Conservation (phyloP, 1,284 basidiomycete species). For the Pascua sp. region DNA sequence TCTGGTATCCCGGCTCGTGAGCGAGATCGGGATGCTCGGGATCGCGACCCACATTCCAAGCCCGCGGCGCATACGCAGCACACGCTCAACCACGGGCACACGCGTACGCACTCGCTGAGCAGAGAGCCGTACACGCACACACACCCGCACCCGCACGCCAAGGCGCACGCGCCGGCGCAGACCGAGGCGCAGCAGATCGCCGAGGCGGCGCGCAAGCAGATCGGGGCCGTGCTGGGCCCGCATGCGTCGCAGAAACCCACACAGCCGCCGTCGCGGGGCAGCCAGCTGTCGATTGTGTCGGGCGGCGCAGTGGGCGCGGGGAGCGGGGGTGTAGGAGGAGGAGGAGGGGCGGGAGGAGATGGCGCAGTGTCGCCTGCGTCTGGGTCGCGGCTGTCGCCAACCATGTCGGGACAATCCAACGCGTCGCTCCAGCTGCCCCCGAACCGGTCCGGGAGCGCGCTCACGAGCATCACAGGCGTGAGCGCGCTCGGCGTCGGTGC, state of each 20-base stretch:
- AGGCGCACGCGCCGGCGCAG: constrained; percentile 9
- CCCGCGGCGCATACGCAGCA: no score
- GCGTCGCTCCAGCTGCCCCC: constrained; percentile 17
- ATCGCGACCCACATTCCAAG: no score
- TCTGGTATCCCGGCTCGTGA: neutral
- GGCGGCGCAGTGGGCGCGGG: neutral
- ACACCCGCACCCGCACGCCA: no score
- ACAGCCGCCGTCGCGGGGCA: neutral
- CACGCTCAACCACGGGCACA: no score
- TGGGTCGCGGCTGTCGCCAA: neutral
- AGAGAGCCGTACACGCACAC: no score
- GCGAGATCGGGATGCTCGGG: neutral
- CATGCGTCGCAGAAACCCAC: constrained; percentile 1
- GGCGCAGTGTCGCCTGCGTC: neutral
- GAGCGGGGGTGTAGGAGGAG: no score
- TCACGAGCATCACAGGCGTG: constrained; percentile 1
- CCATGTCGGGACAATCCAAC: neutral
- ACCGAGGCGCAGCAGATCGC: constrained; percentile 44
- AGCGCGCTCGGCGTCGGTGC: neutral
- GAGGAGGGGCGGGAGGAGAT: no score
- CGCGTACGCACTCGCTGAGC: no score
- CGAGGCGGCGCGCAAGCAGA: constrained; percentile 29
- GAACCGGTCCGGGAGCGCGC: no score
- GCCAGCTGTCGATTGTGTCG: constrained; percentile 2
- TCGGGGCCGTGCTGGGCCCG: constrained; percentile 3